Evolutionary conservation across 2,329 filamentous ascomycete genomes (phyloP).

Genomic region (Fusarium setosum): DNA sequence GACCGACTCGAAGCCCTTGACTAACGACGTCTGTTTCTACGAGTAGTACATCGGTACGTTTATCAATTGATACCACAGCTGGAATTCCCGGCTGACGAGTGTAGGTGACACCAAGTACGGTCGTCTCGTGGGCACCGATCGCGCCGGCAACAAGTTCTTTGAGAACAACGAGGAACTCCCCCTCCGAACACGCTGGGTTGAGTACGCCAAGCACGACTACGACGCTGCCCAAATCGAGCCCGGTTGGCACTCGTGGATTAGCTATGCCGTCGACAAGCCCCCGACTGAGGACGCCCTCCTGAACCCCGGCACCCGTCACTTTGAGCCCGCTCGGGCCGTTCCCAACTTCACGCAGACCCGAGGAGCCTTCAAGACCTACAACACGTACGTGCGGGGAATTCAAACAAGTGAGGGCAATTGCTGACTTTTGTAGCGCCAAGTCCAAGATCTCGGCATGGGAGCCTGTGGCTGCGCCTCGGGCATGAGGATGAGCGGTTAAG

Average conservation of each 20-base stretch:
- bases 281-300: conserved; percentile 81
- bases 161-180: conserved; percentile 97
- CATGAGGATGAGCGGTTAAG: conserved; percentile 38
- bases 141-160: conserved; percentile 96
- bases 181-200: conserved; percentile 96
- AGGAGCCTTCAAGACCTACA: conserved; percentile 92
- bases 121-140: conserved; percentile 84
- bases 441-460: conserved; percentile 66
- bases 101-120: conserved; percentile 97
- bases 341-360: conserved; percentile 81
- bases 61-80: background rate
- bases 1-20: conserved; percentile 35
- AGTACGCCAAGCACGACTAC: conserved; percentile 90
- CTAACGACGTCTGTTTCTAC: conserved; percentile 34
- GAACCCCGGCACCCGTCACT: conserved; percentile 73
- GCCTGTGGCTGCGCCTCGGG: conserved; percentile 53
- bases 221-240: conserved; percentile 90
- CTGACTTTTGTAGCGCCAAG: conserved; percentile 57
- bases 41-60: conserved; percentile 67
- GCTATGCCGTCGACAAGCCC: conserved; percentile 89
- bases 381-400: conserved; percentile 81
- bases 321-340: conserved; percentile 79
- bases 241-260: conserved; percentile 98
- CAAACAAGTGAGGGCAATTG: background rate
- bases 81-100: conserved; percentile 14